Conservation (phyloP, 768 basidiomycete species). For the Mycena maculata region DNA sequence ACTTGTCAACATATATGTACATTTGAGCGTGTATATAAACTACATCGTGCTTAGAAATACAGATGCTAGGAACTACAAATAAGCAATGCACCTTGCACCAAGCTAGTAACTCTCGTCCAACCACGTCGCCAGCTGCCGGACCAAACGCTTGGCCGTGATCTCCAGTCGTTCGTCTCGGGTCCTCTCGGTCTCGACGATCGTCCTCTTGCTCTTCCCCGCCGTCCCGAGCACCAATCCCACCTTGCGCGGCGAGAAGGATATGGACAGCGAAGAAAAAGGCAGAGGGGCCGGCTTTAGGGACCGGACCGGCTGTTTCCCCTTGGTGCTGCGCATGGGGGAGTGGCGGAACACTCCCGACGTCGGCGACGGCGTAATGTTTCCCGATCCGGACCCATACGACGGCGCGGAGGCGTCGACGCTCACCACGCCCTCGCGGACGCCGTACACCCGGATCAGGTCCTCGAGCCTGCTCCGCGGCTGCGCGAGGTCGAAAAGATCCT, state of each 20-base stretch:
- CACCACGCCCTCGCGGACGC: constrained; percentile 54
- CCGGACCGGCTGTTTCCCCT: constrained; percentile 19
- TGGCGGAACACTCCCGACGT: constrained; percentile 32
- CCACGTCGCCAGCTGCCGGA: constrained; percentile 59
- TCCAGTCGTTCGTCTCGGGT: constrained; percentile 68
- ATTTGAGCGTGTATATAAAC: neutral
- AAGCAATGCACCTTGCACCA: no score
- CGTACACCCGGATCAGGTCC: constrained; percentile 69
- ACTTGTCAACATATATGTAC: no score
- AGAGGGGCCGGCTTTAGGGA: constrained; percentile 42
- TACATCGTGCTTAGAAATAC: neutral
- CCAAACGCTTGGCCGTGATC: constrained; percentile 62
- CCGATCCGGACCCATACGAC: neutral
- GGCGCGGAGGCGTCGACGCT: constrained; percentile 34
- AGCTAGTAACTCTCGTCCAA: constrained; percentile 38
- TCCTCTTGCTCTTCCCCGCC: constrained; percentile 55
- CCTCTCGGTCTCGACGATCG: constrained; percentile 65
- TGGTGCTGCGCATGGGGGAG: constrained; percentile 1
- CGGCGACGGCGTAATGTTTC: constrained; percentile 27
- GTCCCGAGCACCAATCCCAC: constrained; percentile 51
- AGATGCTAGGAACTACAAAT: neutral
- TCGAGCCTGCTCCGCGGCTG: constrained; percentile 83
- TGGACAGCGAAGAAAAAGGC: constrained; percentile 51
- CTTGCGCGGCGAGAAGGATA: constrained; percentile 57
- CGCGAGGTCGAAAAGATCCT: constrained; percentile 80